phyloP scores from a whole-genome alignment of 23 red algal genomes.

The Gracilaria vermiculophylla region DNA sequence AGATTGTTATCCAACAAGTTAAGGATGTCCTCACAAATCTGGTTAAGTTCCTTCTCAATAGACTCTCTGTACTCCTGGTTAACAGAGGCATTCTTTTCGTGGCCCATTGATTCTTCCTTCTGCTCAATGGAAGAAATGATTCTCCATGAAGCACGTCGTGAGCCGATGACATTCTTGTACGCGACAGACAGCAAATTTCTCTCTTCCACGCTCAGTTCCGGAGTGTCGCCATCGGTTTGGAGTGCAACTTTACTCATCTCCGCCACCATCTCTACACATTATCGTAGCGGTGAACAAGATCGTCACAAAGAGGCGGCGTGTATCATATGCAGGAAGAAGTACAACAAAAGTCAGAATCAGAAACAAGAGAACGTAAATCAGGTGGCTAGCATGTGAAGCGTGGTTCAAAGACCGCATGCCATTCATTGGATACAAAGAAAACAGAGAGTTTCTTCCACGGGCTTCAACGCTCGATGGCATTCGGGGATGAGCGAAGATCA shows the following conservation, averaged over 20 bases:
- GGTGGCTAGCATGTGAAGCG: not conserved
- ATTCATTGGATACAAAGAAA: not conserved
- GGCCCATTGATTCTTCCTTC: slow-evolving; percentile 94
- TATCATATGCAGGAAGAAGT: not conserved
- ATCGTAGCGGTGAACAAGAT: not conserved
- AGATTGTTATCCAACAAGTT: slow-evolving; percentile 91
- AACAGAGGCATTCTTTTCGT: slow-evolving; percentile 87
- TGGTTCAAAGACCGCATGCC: not conserved
- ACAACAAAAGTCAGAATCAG: not conserved
- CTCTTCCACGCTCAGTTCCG: slow-evolving; percentile 95
- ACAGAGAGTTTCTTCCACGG: not conserved
- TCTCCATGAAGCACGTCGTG: slow-evolving; percentile 96
- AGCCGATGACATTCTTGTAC: slow-evolving; percentile 99
- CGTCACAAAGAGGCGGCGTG: not conserved
- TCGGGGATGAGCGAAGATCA: not conserved
- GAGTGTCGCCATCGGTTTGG: slow-evolving; percentile 62
- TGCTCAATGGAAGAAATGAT: slow-evolving; percentile 99
- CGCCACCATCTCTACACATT: slow-evolving; percentile 80
- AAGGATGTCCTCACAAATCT: slow-evolving; percentile 97
- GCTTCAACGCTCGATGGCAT: not conserved
- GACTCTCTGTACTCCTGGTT: slow-evolving; percentile 89
- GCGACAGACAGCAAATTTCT: slow-evolving; percentile 98
- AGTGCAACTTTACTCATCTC: slow-evolving; percentile 96
- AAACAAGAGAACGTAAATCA: not conserved
- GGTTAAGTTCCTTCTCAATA: slow-evolving; percentile 90